These are phyloP conservation scores for Daedaleopsis sinensis DNA, from an alignment of 768 basidiomycete species.

Conservation along the genomic window DNA sequence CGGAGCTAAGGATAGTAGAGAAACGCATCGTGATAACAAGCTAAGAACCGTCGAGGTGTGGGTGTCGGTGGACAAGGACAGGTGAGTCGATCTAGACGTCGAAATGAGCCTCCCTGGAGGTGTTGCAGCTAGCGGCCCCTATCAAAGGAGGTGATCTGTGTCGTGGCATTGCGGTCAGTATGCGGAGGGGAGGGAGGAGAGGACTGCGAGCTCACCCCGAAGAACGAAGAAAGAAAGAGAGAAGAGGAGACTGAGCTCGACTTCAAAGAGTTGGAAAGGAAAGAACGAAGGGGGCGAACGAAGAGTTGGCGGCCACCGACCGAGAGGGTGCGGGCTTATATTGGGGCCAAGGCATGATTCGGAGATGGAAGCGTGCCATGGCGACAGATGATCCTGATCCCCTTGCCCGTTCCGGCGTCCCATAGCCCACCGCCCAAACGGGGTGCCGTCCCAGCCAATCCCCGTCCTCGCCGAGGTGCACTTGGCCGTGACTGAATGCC, in stretches of 20 bases:
- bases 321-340: slow-evolving; percentile 16
- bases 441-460: background rate
- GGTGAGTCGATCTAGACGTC: slow-evolving; percentile 31
- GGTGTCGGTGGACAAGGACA: slow-evolving; percentile 39
- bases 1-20: slow-evolving; percentile 55
- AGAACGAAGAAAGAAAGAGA: slow-evolving; percentile 50
- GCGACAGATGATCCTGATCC: slow-evolving; percentile 21
- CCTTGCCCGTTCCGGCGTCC: slow-evolving; percentile 4
- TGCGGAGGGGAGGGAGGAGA: background rate
- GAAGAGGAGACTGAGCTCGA: slow-evolving; percentile 72
- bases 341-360: slow-evolving; percentile 8
- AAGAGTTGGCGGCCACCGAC: slow-evolving; percentile 30
- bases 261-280: slow-evolving; percentile 41
- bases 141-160: slow-evolving; percentile 72
- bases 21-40: slow-evolving; percentile 58
- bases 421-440: background rate
- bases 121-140: slow-evolving; percentile 55
- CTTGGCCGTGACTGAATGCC: too few relatives aligned
- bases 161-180: slow-evolving; percentile 4
- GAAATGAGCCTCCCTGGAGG: slow-evolving; percentile 58
- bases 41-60: slow-evolving; percentile 49
- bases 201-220: slow-evolving; percentile 21
- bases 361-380: slow-evolving; percentile 22
- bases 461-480: background rate
- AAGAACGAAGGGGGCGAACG: slow-evolving; percentile 36